A percentile compares a stretch with the other conserved stretches of the same genome.
Conservation (phyloP, 2,329 filamentous ascomycete species). For the Cladophialophora exuberans region DNA sequence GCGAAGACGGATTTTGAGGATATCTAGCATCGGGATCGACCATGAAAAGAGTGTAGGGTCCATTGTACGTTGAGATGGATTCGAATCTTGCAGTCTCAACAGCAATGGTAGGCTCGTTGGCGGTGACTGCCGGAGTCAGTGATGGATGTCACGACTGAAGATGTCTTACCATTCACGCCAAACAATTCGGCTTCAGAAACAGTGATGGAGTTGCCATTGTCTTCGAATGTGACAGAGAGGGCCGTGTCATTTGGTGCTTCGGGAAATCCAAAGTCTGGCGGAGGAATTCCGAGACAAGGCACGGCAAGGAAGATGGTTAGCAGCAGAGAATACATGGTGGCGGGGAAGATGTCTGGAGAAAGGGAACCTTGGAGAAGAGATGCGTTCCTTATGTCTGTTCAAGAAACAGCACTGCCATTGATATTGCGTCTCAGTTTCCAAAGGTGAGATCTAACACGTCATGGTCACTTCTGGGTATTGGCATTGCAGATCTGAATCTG, state of each 20-base stretch:
- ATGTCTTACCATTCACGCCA: constrained; percentile 23
- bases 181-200: constrained; percentile 26
- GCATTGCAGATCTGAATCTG: too few species aligned
- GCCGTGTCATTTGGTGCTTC: constrained; percentile 24
- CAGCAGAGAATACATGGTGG: background rate
- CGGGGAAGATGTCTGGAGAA: background rate
- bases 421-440: too few species aligned
- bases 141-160: background rate
- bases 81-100: constrained; percentile 25
- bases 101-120: constrained; percentile 23
- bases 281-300: constrained; percentile 23
- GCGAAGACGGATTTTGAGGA: constrained; percentile 20
- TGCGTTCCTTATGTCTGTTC: too few species aligned
- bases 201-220: constrained; percentile 21
- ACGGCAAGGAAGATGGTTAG: background rate
- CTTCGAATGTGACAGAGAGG: constrained; percentile 23
- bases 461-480: too few species aligned
- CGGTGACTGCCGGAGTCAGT: constrained; percentile 23
- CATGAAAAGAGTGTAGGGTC: constrained; percentile 31
- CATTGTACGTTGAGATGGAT: constrained; percentile 25
- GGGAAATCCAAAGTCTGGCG: constrained; percentile 30
- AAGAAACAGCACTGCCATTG: background rate
- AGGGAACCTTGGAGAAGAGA: background rate
- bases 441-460: too few species aligned
- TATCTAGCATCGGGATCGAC: constrained; percentile 32